These are phyloP conservation scores for Suhomyces vadensis DNA, from an alignment of 805 yeast genomes.

Conservation along the genomic window DNA sequence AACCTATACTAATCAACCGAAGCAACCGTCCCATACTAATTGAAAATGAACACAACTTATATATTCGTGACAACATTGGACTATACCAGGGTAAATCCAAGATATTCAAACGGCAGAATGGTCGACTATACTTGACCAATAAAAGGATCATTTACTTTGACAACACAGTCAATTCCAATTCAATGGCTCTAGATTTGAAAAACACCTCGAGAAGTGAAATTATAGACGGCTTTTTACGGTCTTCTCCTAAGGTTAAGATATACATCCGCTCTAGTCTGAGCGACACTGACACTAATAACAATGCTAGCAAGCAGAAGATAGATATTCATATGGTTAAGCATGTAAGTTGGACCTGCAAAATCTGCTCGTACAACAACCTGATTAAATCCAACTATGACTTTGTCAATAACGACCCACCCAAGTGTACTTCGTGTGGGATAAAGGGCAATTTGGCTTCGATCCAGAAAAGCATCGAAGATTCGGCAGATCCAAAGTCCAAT, in stretches of 20 bases:
- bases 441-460: conserved; percentile 16
- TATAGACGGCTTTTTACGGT: conserved; percentile 61
- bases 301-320: background rate
- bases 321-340: background rate
- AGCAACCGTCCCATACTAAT: conserved; percentile 40
- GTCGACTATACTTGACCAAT: conserved; percentile 76
- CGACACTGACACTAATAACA: background rate
- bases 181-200: conserved; percentile 49
- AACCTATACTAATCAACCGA: conserved; percentile 36
- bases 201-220: conserved; percentile 42
- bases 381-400: conserved; percentile 19
- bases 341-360: conserved; percentile 76
- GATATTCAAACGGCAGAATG: conserved; percentile 63
- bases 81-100: conserved; percentile 76
- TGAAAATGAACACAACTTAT: conserved; percentile 35
- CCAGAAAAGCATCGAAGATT: conserved; percentile 14
- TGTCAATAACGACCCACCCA: conserved; percentile 25
- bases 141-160: conserved; percentile 74
- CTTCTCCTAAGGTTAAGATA: conserved; percentile 73
- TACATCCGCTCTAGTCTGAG: conserved; percentile 16
- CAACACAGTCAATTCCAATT: conserved; percentile 41
- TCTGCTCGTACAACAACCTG: conserved; percentile 72
- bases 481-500: background rate
- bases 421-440: conserved; percentile 44
- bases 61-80: conserved; percentile 53